Base-by-base conservation (phyloP, 805 yeast species). In the Zygoascus tannicola region DNA sequence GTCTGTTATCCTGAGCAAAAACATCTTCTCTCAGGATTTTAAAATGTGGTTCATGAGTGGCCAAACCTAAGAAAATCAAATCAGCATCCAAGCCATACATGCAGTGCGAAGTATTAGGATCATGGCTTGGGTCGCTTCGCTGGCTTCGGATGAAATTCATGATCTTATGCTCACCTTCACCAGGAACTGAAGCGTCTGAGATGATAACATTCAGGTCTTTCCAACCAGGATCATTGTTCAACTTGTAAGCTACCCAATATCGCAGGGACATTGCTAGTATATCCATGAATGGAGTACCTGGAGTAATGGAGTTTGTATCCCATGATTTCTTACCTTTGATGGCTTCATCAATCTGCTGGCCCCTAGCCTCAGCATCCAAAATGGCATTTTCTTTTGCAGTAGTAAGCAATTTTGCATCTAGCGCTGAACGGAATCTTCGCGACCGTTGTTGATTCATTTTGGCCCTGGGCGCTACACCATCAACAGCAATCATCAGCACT, bases 391-490 rank as follows among this genome's bases (percentile, higher is more conserved):
- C 80, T 46, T 78, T 76, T 45, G 81, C 87, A 49, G 77, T 86
- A 22, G 97, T 97, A 15, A 40, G 33, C 15, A 50, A 78, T 58
- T 90, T 94, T 1, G 96, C 96, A 57, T 90, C 97, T 56, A 78
- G 74, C 1, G 96, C 97, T 20, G 95, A 78, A 63, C 96, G 73
- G 63, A 90, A 90, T 67, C 98, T 78, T 70, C 98, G 80, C 0
- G 96, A 79, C 66, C 98, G 78, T 65, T 90, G 98, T 65, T 90
- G 97, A 60, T 90, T 90, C 96, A 90, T 90, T 60, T 90, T 90
- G 12, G 98, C 98, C 57, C 97, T 73, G 19, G 98, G 98, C 1
- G 98, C 98, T 28, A 92, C 99, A 44, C 99, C 99, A 68, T 92
- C 99, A 28, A 92, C 95, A 2, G 98, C 97, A 62, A 92, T 87